These are phyloP conservation scores for Zoysia pacifica DNA, from an alignment of 176 grass and related monocot species.

Conservation along the genomic window DNA sequence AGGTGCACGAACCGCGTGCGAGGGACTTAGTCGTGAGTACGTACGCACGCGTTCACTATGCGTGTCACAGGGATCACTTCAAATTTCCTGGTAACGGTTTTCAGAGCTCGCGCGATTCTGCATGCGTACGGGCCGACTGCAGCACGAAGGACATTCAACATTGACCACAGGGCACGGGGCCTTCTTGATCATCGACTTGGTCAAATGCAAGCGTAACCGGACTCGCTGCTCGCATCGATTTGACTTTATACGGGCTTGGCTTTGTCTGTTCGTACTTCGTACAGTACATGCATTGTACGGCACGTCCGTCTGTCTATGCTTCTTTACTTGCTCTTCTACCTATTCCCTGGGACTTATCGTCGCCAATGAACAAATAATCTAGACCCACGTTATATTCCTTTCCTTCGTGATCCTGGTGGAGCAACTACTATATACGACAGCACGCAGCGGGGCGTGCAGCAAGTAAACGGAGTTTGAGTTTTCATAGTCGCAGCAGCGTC, in stretches of 20 bases:
- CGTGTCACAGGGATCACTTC: background rate
- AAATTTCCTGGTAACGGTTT: background rate
- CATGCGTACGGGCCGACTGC: background rate
- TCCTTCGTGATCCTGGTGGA: background rate
- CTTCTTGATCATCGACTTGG: background rate
- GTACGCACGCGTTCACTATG: background rate
- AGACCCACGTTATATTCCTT: background rate
- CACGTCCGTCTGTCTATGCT: background rate
- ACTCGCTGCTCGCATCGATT: background rate
- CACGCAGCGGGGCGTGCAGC: too few relatives aligned
- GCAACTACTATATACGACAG: too few relatives aligned
- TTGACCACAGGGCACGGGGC: too few relatives aligned
- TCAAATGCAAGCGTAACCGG: background rate
- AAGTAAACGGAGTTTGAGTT: background rate
- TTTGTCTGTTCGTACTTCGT: background rate
- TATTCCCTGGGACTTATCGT: too few relatives aligned
- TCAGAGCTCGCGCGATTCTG: background rate
- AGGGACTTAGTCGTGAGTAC: background rate
- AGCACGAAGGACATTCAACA: too few relatives aligned
- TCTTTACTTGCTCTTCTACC: background rate
- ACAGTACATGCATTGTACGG: conserved; percentile 28
- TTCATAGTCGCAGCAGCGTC: too few relatives aligned
- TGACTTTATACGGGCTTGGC: background rate
- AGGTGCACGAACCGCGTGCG: too few relatives aligned
- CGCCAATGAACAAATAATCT: background rate